phyloP scores from a whole-genome alignment of 768 basidiomycete genomes.

The Boletus fagicola region DNA sequence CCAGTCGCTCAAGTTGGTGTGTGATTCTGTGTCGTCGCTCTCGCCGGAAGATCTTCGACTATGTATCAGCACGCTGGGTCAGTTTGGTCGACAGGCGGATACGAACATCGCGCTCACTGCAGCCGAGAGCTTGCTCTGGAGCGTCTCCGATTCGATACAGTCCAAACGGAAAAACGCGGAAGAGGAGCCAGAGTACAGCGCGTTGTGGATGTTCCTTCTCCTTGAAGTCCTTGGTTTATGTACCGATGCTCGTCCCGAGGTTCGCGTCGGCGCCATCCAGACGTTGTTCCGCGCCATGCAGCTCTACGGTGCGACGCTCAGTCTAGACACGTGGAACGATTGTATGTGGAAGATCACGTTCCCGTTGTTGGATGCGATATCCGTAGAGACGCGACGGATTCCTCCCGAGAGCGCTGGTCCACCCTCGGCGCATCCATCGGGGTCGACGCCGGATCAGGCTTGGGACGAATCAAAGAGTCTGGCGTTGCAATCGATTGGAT shows the following conservation, averaged over 20 bases:
- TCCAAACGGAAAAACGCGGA: slow-evolving; percentile 67
- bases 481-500: slow-evolving; percentile 78
- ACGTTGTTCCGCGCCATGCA: slow-evolving; percentile 93
- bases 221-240: slow-evolving; percentile 81
- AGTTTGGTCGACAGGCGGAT: slow-evolving; percentile 89
- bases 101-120: slow-evolving; percentile 96
- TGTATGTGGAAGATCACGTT: slow-evolving; percentile 92
- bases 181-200: slow-evolving; percentile 70
- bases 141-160: slow-evolving; percentile 93
- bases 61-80: slow-evolving; percentile 87
- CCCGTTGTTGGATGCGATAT: slow-evolving; percentile 75
- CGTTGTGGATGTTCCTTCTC: slow-evolving; percentile 92
- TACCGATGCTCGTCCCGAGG: slow-evolving; percentile 79
- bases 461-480: slow-evolving; percentile 91
- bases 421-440: neutral
- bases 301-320: slow-evolving; percentile 86
- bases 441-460: slow-evolving; percentile 38
- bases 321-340: slow-evolving; percentile 80
- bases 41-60: slow-evolving; percentile 78
- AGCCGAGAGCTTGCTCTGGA: slow-evolving; percentile 91
- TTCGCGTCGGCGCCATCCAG: slow-evolving; percentile 91
- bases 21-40: slow-evolving; percentile 84
- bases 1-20: slow-evolving; percentile 90
- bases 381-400: slow-evolving; percentile 48
- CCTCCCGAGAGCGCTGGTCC: slow-evolving; percentile 16